Evolutionary conservation across 2,329 filamentous ascomycete species (phyloP).

Genomic region (Penicillium sp.): DNA sequence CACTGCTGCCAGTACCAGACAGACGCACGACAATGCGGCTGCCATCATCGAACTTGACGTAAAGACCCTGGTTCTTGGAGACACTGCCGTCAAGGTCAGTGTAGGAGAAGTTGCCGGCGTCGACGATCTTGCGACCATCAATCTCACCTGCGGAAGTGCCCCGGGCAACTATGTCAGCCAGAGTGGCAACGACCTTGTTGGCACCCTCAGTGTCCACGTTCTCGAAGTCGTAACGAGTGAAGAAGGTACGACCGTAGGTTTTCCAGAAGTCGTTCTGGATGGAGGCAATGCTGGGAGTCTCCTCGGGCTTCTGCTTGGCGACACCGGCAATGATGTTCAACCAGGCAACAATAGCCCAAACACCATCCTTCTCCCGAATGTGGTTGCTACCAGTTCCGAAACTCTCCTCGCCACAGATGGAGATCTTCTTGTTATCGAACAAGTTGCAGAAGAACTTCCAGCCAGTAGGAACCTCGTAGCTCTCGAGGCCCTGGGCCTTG

Average conservation of each 20-base stretch:
- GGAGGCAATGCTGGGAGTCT: constrained; percentile 87
- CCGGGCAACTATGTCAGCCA: constrained; percentile 74
- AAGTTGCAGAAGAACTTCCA: constrained; percentile 99
- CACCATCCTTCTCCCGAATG: constrained; percentile 97
- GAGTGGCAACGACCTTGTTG: constrained; percentile 80
- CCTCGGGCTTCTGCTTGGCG: constrained; percentile 73
- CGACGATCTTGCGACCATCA: constrained; percentile 76
- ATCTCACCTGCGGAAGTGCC: constrained; percentile 78
- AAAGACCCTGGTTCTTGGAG: constrained; percentile 93
- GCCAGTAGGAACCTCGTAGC: constrained; percentile 96
- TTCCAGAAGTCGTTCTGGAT: constrained; percentile 98
- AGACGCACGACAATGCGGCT: constrained; percentile 93
- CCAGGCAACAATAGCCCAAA: constrained; percentile 98
- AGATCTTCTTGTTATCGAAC: constrained; percentile 92
- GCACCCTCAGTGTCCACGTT: constrained; percentile 88
- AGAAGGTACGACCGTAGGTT: constrained; percentile 95
- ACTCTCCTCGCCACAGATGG: constrained; percentile 97
- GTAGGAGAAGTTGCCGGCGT: constrained; percentile 96
- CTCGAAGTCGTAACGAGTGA: constrained; percentile 99
- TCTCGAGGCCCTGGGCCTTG: constrained; percentile 85
- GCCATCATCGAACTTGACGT: constrained; percentile 88
- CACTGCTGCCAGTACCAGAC: constrained; percentile 91
- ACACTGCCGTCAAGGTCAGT: constrained; percentile 98
- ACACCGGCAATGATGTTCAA: constrained; percentile 97
- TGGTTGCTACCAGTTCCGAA: constrained; percentile 98